A percentile compares a stretch with the other conserved stretches of the same genome.
These are phyloP conservation scores for Kwoniella newhampshirensis DNA, from an alignment of 768 basidiomycete species.

Conservation along the genomic window DNA sequence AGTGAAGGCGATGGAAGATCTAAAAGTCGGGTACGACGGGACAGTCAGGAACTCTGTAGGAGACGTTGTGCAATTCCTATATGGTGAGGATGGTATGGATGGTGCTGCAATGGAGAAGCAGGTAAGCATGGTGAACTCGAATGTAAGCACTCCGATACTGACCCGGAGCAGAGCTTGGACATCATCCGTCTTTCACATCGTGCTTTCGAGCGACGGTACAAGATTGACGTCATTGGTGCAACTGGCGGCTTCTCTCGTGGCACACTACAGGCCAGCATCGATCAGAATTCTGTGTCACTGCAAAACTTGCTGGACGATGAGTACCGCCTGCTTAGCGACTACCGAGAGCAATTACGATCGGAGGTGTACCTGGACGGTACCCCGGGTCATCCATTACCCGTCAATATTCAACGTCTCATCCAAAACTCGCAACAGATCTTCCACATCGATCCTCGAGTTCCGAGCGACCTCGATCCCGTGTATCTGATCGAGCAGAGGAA, in stretches of 20 bases:
- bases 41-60: slow-evolving; percentile 96
- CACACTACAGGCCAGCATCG: slow-evolving; percentile 80
- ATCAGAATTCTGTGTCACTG: slow-evolving; percentile 76
- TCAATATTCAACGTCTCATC: slow-evolving; percentile 91
- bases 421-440: slow-evolving; percentile 96
- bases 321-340: slow-evolving; percentile 64
- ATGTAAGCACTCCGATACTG: slow-evolving; percentile 5
- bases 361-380: slow-evolving; percentile 81
- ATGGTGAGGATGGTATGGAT: slow-evolving; percentile 99
- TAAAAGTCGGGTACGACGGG: slow-evolving; percentile 96
- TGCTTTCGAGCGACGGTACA: slow-evolving; percentile 86
- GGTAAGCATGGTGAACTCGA: slow-evolving; percentile 33
- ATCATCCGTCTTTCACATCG: slow-evolving; percentile 77
- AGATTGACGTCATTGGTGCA: slow-evolving; percentile 65
- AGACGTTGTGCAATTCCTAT: slow-evolving; percentile 92
- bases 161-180: slow-evolving; percentile 63
- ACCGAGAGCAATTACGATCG: slow-evolving; percentile 72
- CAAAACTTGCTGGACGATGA: slow-evolving; percentile 83
- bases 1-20: slow-evolving; percentile 96
- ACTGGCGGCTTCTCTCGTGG: slow-evolving; percentile 68
- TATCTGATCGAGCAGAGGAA: slow-evolving; percentile 80
- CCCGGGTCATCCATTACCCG: slow-evolving; percentile 83
- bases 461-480: slow-evolving; percentile 83
- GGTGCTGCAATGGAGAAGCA: slow-evolving; percentile 97
- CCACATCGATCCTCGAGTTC: slow-evolving; percentile 91